phyloP scores from a whole-genome alignment of 2,329 filamentous ascomycete species.

The Clarireedia monteithiana region DNA sequence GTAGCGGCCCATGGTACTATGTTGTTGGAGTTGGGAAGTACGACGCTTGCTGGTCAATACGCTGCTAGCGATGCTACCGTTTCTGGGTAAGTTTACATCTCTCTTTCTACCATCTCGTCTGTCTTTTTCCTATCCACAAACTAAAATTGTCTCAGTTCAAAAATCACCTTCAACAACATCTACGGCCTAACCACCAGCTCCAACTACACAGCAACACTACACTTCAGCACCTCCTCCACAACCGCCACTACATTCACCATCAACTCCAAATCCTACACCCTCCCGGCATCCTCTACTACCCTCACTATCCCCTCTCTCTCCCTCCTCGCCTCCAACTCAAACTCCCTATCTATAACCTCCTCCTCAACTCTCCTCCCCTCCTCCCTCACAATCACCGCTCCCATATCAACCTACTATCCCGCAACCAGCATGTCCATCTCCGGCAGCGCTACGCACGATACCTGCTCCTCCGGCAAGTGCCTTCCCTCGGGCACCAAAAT shows the following conservation, averaged over 20 bases:
- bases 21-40: constrained; percentile 16
- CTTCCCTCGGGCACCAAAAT: constrained; percentile 21
- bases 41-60: constrained; percentile 14
- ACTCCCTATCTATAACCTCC: constrained; percentile 5
- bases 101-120: not conserved
- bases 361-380: constrained; percentile 7
- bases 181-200: constrained; percentile 19
- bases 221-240: constrained; percentile 8
- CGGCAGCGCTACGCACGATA: constrained; percentile 28
- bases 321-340: constrained; percentile 9
- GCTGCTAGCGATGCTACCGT: constrained; percentile 8
- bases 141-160: constrained; percentile 9
- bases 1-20: constrained; percentile 22
- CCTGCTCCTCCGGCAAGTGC: constrained; percentile 18
- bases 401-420: constrained; percentile 33
- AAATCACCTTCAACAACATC: constrained; percentile 15
- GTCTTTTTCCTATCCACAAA: not conserved
- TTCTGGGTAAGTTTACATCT: constrained; percentile 11
- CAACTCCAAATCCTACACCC: constrained; percentile 8
- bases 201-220: constrained; percentile 15
- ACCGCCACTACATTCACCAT: constrained; percentile 11
- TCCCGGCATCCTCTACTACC: constrained; percentile 7
- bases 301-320: constrained; percentile 11
- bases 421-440: constrained; percentile 47
- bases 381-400: constrained; percentile 11